phyloP scores from a whole-genome alignment of 139 green algal species.

The Diplosphaera chodatii region DNA sequence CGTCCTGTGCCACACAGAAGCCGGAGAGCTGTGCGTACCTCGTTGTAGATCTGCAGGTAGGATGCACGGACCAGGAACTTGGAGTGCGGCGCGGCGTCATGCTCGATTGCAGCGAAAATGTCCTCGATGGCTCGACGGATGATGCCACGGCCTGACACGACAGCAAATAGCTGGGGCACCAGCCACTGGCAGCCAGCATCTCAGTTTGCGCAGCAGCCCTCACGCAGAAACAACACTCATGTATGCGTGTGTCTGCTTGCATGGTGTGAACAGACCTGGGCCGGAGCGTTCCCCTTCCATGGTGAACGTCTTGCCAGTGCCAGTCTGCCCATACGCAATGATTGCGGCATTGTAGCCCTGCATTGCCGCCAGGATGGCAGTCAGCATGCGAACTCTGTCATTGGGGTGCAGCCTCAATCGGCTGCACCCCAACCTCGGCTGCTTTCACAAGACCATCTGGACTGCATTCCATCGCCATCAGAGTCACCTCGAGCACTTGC shows the following conservation, averaged over 20 bases:
- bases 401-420: no score
- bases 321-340: constrained; percentile 86
- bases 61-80: constrained; percentile 92
- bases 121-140: constrained; percentile 92
- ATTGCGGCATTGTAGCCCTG: constrained; percentile 91
- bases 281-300: constrained; percentile 74
- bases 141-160: constrained; percentile 58
- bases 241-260: no score
- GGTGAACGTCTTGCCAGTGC: constrained; percentile 85
- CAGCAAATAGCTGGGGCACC: no score
- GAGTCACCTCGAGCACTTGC: constrained; percentile 14
- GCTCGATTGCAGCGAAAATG: constrained; percentile 87
- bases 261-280: not conserved
- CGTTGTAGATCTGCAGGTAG: constrained; percentile 98
- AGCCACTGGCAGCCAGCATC: no score
- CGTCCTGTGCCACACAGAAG: no score
- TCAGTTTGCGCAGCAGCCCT: no score
- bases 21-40: no score
- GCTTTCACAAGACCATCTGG: no score
- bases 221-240: no score
- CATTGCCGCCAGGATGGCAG: constrained; percentile 6
- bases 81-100: constrained; percentile 55
- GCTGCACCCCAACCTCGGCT: no score
- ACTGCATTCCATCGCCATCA: no score
- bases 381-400: no score